These are phyloP conservation scores for Chytriomyces sp. DNA, from an alignment of 192 early-diverging fungal species.

Conservation along the genomic window DNA sequence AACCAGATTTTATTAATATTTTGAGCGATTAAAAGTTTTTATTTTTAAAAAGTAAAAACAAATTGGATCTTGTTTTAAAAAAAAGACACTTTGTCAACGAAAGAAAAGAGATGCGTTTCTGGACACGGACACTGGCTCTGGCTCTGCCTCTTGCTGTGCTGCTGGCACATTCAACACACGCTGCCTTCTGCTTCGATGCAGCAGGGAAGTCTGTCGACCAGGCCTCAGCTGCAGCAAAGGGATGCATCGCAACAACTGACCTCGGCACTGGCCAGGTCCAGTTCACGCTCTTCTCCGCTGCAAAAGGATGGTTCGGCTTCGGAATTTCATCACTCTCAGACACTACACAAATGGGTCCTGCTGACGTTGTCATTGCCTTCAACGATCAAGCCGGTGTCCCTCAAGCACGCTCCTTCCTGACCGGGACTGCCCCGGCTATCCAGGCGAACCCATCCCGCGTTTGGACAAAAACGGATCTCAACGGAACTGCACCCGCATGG, in stretches of 20 bases:
- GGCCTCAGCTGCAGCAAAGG: background rate
- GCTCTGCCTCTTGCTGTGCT: no score
- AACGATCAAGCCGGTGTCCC: background rate
- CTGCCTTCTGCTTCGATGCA: background rate
- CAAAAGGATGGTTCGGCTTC: slow-evolving; percentile 22
- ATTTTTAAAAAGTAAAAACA: no score
- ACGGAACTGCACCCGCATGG: slow-evolving; percentile 15
- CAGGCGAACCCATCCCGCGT: background rate
- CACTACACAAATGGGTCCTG: slow-evolving; percentile 14
- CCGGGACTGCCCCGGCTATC: background rate
- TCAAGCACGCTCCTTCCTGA: background rate
- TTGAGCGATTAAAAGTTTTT: no score
- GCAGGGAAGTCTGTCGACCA: background rate
- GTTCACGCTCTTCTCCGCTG: slow-evolving; percentile 17
- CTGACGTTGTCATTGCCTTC: slow-evolving; percentile 14
- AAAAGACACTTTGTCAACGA: no score
- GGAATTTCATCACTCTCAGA: background rate
- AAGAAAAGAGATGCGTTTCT: no score
- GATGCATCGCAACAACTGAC: slow-evolving; percentile 13
- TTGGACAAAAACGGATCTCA: slow-evolving; percentile 8
- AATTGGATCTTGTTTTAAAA: no score
- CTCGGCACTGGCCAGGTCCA: slow-evolving; percentile 12
- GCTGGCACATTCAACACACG: background rate
- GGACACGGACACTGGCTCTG: no score
- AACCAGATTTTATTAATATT: no score